Conservation (phyloP, 2,329 filamentous ascomycete species). For the Cytospora leucostoma region DNA sequence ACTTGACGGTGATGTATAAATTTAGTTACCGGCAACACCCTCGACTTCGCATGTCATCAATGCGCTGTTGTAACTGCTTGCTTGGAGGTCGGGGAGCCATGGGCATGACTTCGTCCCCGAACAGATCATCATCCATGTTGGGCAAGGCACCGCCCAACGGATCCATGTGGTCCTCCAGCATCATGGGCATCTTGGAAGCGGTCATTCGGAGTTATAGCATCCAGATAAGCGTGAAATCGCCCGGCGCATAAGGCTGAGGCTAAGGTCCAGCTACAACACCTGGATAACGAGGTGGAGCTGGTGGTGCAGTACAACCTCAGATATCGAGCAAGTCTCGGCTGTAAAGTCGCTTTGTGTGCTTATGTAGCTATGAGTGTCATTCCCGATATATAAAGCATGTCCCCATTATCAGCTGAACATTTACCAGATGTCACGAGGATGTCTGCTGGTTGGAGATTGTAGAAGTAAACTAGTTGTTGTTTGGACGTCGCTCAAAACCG, state of each 20-base stretch:
- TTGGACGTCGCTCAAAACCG: neutral
- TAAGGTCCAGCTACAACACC: neutral
- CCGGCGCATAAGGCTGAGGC: constrained; percentile 1
- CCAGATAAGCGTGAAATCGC: neutral
- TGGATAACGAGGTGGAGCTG: neutral
- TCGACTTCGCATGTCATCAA: constrained; percentile 74
- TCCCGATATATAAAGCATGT: neutral
- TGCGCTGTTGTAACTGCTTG: constrained; percentile 69
- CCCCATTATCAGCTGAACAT: neutral
- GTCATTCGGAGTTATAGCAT: constrained; percentile 33
- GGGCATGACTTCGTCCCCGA: constrained; percentile 38
- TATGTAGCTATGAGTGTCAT: neutral
- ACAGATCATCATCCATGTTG: constrained; percentile 68
- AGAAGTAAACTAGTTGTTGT: neutral
- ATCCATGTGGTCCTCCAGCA: constrained; percentile 59
- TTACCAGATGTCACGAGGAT: neutral
- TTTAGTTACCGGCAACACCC: constrained; percentile 78
- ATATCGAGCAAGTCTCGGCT: neutral
- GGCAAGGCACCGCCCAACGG: constrained; percentile 56
- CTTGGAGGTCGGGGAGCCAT: constrained; percentile 53
- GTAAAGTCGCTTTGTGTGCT: neutral
- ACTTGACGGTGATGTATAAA: constrained; percentile 13
- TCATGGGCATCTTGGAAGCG: constrained; percentile 48
- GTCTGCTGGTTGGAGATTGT: neutral
- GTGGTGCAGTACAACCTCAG: neutral